Evolutionary conservation across 2,329 filamentous ascomycete species (phyloP).

Genomic region (Coniochaeta ligniaria): DNA sequence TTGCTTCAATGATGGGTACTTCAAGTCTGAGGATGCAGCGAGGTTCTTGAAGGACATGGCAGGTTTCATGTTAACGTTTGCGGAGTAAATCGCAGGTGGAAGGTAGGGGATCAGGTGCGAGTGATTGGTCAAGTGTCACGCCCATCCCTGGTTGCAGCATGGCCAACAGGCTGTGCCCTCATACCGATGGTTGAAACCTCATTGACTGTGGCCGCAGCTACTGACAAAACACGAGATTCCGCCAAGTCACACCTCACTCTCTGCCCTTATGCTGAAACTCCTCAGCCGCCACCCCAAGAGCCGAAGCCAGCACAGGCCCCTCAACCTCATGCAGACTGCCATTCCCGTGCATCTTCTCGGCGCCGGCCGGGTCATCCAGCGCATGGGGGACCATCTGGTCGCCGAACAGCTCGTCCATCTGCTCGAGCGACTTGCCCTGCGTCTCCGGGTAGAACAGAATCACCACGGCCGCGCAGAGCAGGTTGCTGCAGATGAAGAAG

Average conservation of each 20-base stretch:
- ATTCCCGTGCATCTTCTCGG: neutral
- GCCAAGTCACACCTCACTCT: neutral
- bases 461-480: neutral
- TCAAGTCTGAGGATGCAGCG: neutral
- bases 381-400: slow-evolving; percentile 1
- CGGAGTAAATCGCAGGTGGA: neutral
- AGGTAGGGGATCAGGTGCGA: neutral
- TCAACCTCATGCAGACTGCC: neutral
- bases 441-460: neutral
- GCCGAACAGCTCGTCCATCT: slow-evolving; percentile 1
- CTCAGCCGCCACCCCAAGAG: neutral
- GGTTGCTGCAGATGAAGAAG: neutral
- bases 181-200: no score
- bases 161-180: no score
- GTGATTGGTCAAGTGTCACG: no score
- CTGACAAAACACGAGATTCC: no score
- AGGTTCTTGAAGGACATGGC: neutral
- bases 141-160: no score
- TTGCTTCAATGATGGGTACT: neutral
- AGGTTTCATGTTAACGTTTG: neutral
- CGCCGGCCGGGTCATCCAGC: neutral
- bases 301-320: neutral
- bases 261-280: neutral
- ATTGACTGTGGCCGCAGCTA: no score
- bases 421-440: slow-evolving; percentile 1